These are phyloP conservation scores for Coemansia erecta DNA, from an alignment of 192 early-diverging fungal species.

Conservation along the genomic window DNA sequence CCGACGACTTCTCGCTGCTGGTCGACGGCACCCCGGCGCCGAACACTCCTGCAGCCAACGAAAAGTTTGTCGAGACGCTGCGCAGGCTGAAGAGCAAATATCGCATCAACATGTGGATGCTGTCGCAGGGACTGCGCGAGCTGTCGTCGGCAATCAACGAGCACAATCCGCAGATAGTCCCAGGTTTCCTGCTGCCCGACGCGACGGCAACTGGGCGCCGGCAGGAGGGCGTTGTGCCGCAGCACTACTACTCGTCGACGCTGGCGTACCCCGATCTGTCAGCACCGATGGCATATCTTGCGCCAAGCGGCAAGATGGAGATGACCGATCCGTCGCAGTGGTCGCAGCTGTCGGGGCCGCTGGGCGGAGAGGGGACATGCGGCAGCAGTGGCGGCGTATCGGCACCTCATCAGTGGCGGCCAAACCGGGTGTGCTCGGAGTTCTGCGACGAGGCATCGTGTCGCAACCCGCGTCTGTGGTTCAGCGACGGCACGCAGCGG, in stretches of 20 bases:
- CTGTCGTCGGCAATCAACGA: constrained; percentile 45
- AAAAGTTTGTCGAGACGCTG: constrained; percentile 44
- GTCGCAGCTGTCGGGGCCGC: constrained; percentile 10
- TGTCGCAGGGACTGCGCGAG: constrained; percentile 43
- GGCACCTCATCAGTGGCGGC: constrained; percentile 42
- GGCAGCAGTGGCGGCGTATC: not conserved
- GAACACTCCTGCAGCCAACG: constrained; percentile 28
- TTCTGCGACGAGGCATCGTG: constrained; percentile 42
- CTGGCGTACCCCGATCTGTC: constrained; percentile 40
- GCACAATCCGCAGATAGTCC: constrained; percentile 32
- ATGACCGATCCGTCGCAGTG: constrained; percentile 42
- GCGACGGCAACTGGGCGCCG: not conserved
- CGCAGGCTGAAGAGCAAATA: constrained; percentile 33
- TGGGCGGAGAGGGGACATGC: not conserved
- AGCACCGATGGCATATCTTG: constrained; percentile 48
- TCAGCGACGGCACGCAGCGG: constrained; percentile 45
- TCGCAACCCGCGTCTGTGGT: constrained; percentile 47
- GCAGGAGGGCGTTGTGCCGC: not conserved
- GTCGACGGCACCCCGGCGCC: constrained; percentile 31
- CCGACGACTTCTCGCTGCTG: constrained; percentile 53
- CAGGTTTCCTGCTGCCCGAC: constrained; percentile 21
- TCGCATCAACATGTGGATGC: constrained; percentile 36
- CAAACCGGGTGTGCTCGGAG: constrained; percentile 38
- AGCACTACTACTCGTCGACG: constrained; percentile 37
- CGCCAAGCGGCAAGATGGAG: constrained; percentile 50